Evolutionary conservation across 2,329 filamentous ascomycete species (phyloP), one percentile per base, ranked within the genome.

Genomic region (Claviceps citrina): DNA sequence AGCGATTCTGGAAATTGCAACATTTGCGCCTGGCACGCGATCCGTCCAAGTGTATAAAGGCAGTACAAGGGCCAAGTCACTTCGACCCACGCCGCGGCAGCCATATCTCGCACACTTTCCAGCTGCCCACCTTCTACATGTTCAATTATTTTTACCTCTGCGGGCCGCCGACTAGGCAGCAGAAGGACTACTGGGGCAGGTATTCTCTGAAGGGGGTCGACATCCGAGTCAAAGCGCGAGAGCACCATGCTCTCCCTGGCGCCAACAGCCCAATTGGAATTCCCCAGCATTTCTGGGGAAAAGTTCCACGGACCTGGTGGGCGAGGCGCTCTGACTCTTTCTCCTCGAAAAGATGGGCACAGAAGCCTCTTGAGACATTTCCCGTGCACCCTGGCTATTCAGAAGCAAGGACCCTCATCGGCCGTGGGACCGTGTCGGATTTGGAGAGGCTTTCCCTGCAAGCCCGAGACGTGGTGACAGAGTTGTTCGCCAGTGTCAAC

Each of bases 391-490:
- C 30, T 5, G 46, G 47, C 28, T 49, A 49, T 37, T 39, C 35
- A n/a, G 46, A 47, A 38, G 46, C 46, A 3, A 43, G 46, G 39
- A 30, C 4, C 3, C 28, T 49, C 25, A 30, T 49, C 30, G 39
- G 45, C 7, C 4, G 31, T n/a, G 46, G 46, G 7, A 31, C 38
- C 13, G 39, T 46, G 13, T 26, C 46, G 3, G 47, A 47, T 19
- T 30, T 49, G 13, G 34, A 25, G 19, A 31, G 22, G 15, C 40
- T 49, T 13, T 47, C 33, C 24, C 32, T 24, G 26, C 42, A 49
- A 28, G 47, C 45, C 15, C 18, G 18, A 9, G 38, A 39, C 8
- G 34, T 43, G 18, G 37, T 49, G 15, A 27, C 27, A 16, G 27
- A 47, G n/a, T 37, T 47, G 6, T 49, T 49, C 27, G 30, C 20